These are phyloP conservation scores for Talaromyces trachyspermus DNA, from an alignment of 495 filamentous ascomycete species.

Conservation along the genomic window DNA sequence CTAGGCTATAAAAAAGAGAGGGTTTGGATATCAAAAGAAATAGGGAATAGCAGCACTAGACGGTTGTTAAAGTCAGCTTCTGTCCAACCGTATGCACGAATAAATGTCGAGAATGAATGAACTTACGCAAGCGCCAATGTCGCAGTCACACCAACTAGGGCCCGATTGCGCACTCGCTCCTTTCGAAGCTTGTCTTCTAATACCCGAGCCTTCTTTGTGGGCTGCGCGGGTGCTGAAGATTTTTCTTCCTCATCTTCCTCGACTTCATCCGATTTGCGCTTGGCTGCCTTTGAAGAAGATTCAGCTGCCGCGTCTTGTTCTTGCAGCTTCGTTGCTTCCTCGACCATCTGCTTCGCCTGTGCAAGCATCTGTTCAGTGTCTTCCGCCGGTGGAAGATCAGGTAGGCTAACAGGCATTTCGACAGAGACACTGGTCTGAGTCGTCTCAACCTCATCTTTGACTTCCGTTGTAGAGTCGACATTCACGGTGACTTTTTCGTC, in stretches of 20 bases:
- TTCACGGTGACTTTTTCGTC: conserved; percentile 58
- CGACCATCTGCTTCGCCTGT: conserved; percentile 84
- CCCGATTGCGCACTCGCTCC: conserved; percentile 74
- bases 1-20: not conserved
- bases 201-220: conserved; percentile 67
- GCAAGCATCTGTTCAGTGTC: conserved; percentile 75
- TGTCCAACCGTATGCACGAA: no score
- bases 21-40: conserved; percentile 28
- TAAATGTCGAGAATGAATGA: conserved; percentile 14
- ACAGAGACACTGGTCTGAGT: conserved; percentile 72
- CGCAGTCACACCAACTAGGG: conserved; percentile 74
- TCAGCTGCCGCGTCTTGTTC: conserved; percentile 27
- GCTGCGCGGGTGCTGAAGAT: conserved; percentile 36
- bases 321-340: conserved; percentile 60
- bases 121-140: conserved; percentile 83
- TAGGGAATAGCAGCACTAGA: conserved; percentile 40
- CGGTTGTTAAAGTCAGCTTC: conserved; percentile 16
- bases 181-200: conserved; percentile 69
- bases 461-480: conserved; percentile 50
- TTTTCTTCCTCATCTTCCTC: conserved; percentile 49
- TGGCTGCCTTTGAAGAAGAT: conserved; percentile 37
- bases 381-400: conserved; percentile 64
- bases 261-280: conserved; percentile 74
- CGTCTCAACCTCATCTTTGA: conserved; percentile 53
- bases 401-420: conserved; percentile 60